Conservation (phyloP, 108 stramenopile genomes). For the Fragilaria radians region DNA sequence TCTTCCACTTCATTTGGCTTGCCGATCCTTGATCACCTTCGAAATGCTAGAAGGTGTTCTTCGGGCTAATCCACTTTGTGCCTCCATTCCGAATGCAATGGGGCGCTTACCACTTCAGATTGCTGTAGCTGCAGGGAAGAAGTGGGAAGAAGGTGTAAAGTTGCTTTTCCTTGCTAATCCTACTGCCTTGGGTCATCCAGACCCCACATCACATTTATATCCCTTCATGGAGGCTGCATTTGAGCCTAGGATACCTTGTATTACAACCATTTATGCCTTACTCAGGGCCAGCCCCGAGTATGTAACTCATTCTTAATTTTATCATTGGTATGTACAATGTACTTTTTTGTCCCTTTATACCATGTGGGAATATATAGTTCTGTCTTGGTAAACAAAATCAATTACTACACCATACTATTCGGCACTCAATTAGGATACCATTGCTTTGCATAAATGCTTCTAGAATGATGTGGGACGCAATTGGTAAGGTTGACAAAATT, state of each 20-base stretch:
- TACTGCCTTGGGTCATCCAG: background rate
- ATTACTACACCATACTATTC: too few species aligned
- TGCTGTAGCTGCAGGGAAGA: background rate
- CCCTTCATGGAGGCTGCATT: conserved; percentile 2
- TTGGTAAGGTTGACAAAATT: too few species aligned
- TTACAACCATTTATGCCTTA: background rate
- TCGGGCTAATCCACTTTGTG: background rate
- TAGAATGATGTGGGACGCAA: too few species aligned
- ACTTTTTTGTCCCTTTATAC: too few species aligned
- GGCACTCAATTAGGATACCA: too few species aligned
- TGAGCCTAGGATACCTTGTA: background rate
- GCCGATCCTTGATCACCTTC: background rate
- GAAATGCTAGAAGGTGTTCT: background rate
- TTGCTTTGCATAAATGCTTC: too few species aligned
- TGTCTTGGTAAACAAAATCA: too few species aligned
- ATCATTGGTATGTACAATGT: too few species aligned
- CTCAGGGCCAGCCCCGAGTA: background rate
- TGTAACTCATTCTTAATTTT: background rate
- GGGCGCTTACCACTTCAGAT: conserved; percentile 2
- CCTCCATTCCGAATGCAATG: background rate
- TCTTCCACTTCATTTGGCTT: background rate
- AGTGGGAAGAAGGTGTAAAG: background rate
- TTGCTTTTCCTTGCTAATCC: background rate
- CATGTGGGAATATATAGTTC: too few species aligned
- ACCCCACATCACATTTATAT: background rate